Conservation (phyloP, 352 stramenopile genomes). For the Globisporangium yorkense region DNA sequence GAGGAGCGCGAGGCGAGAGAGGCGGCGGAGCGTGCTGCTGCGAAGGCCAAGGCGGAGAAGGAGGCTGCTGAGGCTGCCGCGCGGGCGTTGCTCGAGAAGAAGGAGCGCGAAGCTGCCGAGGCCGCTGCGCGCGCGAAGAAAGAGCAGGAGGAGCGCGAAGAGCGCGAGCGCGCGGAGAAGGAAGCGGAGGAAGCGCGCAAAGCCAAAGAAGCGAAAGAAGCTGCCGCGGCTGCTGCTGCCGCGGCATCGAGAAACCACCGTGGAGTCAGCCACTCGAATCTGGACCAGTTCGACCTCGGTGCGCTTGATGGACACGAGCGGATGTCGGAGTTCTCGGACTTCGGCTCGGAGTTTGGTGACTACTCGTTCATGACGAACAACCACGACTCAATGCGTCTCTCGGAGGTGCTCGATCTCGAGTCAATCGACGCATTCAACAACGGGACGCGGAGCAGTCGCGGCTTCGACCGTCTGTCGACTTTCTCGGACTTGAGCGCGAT, state of each 20-base stretch:
- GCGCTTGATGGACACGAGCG: slow-evolving; percentile 40
- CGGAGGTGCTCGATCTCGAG: slow-evolving; percentile 74
- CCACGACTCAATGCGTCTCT: slow-evolving; percentile 66
- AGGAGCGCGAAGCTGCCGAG: slow-evolving; percentile 41
- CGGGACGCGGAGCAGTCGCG: slow-evolving; percentile 12
- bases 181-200: slow-evolving; percentile 14
- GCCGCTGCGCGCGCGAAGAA: slow-evolving; percentile 33
- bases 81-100: slow-evolving; percentile 33
- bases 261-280: slow-evolving; percentile 27
- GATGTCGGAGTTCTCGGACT: slow-evolving; percentile 59
- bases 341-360: slow-evolving; percentile 51
- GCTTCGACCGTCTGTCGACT: slow-evolving; percentile 26
- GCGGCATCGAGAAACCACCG: slow-evolving; percentile 20
- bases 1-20: slow-evolving; percentile 48
- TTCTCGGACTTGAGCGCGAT: slow-evolving; percentile 58
- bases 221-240: slow-evolving; percentile 22
- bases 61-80: slow-evolving; percentile 40
- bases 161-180: slow-evolving; percentile 14
- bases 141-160: slow-evolving; percentile 39
- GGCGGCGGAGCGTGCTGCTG: slow-evolving; percentile 36
- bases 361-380: slow-evolving; percentile 58
- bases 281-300: slow-evolving; percentile 74
- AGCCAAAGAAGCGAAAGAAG: slow-evolving; percentile 16
- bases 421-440: slow-evolving; percentile 45
- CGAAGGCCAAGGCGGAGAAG: slow-evolving; percentile 41